Evolutionary conservation across 495 filamentous ascomycete genomes (phyloP), one percentile per base, ranked within the genome.

Genomic region (Antarctomyces pellizariae): DNA sequence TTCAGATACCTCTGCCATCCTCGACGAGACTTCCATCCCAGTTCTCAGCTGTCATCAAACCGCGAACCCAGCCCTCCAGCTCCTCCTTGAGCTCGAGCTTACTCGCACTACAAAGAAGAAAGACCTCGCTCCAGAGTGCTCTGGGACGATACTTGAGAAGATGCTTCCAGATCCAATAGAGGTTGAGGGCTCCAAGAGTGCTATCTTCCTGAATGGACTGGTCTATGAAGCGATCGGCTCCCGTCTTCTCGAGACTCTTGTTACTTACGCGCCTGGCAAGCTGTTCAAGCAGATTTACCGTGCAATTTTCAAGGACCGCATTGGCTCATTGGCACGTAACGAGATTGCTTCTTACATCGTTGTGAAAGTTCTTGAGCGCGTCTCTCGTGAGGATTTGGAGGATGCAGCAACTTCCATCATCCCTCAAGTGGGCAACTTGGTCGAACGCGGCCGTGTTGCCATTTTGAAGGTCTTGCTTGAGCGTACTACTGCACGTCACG

Each of bases 161-260:
- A 47, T 79, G 5, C 50, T 77, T 5, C 69, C 71, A 0, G 71
- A 75, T 36, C 64, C 74, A 32, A 50, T 64, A 4, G 53, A 65
- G 9, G 52, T 52, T 15, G 59, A 65, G 32, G 64, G 54, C 3
- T 62, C 56, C 1, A 62, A 65, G 33, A 69, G 57, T 27, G 57
- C 58, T 16, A 49, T 52, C 5, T 93, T 93, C 43, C 64, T 93
- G 44, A 75, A 75, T 35, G 69, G 74, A 18, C 59, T 95, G 35
- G 47, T 93, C 13, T 95, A 93, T 42, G 77, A 91, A 41, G 52
- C 75, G 0, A 65, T 93, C 13, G 89, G 89, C 3, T 92, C 82
- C 3, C 71, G 82, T 16, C 57, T 97, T 3, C 59, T 92, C 7
- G 86, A 97, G 44, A 74, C 68, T 1, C 69, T 97, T 30, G 61